phyloP scores from a whole-genome alignment of 1,284 basidiomycete species.

The Coniophora puteana region DNA sequence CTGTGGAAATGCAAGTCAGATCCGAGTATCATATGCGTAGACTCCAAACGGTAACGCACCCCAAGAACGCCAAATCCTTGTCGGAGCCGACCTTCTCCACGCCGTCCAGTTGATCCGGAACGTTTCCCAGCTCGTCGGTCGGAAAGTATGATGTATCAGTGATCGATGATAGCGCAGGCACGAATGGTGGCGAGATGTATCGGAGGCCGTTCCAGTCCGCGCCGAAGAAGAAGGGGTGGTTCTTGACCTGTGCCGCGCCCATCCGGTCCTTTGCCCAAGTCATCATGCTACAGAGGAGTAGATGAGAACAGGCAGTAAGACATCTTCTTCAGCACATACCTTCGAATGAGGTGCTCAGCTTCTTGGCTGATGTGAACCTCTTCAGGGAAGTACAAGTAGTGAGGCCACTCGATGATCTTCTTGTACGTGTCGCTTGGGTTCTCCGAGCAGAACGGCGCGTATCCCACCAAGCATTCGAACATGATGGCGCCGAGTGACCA shows the following conservation, averaged over 20 bases:
- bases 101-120: conserved; percentile 69
- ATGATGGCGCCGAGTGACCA: conserved; percentile 98
- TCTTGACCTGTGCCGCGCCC: conserved; percentile 86
- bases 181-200: conserved; percentile 93
- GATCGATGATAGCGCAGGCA: conserved; percentile 88
- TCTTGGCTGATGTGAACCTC: conserved; percentile 93
- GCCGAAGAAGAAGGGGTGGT: conserved; percentile 95
- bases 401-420: conserved; percentile 96
- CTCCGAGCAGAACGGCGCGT: conserved; percentile 97
- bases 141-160: conserved; percentile 98
- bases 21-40: conserved; percentile 4
- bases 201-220: conserved; percentile 93
- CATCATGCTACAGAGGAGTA: conserved; percentile 58
- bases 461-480: conserved; percentile 98
- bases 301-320: conserved; percentile 3
- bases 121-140: conserved; percentile 89
- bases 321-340: conserved; percentile 42
- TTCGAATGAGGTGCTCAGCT: conserved; percentile 87
- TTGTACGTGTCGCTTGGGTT: conserved; percentile 98
- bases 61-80: conserved; percentile 91
- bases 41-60: conserved; percentile 44
- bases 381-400: conserved; percentile 91
- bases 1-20: conserved; percentile 32
- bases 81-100: conserved; percentile 73
- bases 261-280: conserved; percentile 80